phyloP scores from a whole-genome alignment of 805 yeast species.

The Pichia nanzhaoensis region DNA sequence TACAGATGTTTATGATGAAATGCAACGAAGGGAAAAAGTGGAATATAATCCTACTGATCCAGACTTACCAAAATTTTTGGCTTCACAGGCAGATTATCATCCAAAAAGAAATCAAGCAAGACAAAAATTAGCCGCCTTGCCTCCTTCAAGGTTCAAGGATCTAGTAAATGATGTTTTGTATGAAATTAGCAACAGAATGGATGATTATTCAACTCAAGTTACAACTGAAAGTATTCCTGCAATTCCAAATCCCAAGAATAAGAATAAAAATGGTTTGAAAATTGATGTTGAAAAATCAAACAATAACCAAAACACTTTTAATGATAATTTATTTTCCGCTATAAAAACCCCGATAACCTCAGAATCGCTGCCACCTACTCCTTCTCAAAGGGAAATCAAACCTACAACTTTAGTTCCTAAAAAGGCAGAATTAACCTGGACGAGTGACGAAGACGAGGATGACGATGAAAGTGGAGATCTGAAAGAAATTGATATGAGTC shows the following conservation, averaged over 20 bases:
- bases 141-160: slow-evolving; percentile 78
- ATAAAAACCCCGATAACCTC: slow-evolving; percentile 16
- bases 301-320: background rate
- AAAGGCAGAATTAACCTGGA: slow-evolving; percentile 81
- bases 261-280: background rate
- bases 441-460: slow-evolving; percentile 73
- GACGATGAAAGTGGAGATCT: slow-evolving; percentile 20
- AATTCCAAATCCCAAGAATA: background rate
- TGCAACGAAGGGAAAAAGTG: slow-evolving; percentile 59
- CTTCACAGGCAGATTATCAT: slow-evolving; percentile 74
- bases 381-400: slow-evolving; percentile 35
- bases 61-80: slow-evolving; percentile 47
- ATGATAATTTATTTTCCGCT: background rate
- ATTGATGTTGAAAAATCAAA: slow-evolving; percentile 7
- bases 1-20: slow-evolving; percentile 92
- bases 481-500: background rate
- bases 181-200: slow-evolving; percentile 62
- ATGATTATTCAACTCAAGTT: background rate
- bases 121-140: slow-evolving; percentile 79
- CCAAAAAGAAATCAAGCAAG: slow-evolving; percentile 95
- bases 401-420: slow-evolving; percentile 74
- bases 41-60: slow-evolving; percentile 42
- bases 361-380: slow-evolving; percentile 18
- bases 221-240: background rate
- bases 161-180: slow-evolving; percentile 81